Base-by-base conservation (phyloP, 805 yeast species). In the Suhomyces canberraensis region DNA sequence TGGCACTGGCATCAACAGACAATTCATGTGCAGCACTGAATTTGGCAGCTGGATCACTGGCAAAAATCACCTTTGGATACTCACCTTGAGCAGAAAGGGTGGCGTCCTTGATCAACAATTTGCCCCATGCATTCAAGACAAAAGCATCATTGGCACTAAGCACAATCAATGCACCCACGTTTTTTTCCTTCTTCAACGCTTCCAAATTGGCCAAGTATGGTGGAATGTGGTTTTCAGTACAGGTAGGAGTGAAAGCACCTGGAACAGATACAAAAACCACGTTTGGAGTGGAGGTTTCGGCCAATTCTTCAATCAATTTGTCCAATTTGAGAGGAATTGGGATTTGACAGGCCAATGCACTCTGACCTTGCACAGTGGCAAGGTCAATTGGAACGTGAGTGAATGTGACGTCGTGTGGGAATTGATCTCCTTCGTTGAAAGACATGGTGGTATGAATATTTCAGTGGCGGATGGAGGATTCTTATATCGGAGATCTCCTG, bases 221-320 rank as follows among this genome's bases (percentile, higher is more conserved):
- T 4, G 74, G 74, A 31, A 68, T 56, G 50, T 68, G 74, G 46
- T 60, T 55, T 44, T 64, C 73, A 16, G 72, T 66, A 42, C 74
- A 68, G 2, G 69, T 56, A n/a, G 73, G 71, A 7, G 72, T 64
- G 50, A 66, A 66, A 2, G 71, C 69, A 18, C 69, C 71, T 6
- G 74, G 74, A 19, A 66, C 70, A 8, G 70, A 49, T 15, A 68
- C 67, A 31, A 66, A 45, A 32, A 65, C 48, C 4, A 63, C 50
- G 29, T 54, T 57, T 16, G 56, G 50, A 20, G 51, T 48, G 1
- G 41, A 44, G 24, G 52, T 43, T 6, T 30, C 35, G 15, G 40
- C 22, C 29, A 40, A 39, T 32, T 60, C 47, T 30, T 42, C 51
- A 17, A 65, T 20, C 35, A 65, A 44, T 19, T 54, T 52, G 49